Conservation (phyloP, 495 filamentous ascomycete genomes). For the Oidiodendron maius region DNA sequence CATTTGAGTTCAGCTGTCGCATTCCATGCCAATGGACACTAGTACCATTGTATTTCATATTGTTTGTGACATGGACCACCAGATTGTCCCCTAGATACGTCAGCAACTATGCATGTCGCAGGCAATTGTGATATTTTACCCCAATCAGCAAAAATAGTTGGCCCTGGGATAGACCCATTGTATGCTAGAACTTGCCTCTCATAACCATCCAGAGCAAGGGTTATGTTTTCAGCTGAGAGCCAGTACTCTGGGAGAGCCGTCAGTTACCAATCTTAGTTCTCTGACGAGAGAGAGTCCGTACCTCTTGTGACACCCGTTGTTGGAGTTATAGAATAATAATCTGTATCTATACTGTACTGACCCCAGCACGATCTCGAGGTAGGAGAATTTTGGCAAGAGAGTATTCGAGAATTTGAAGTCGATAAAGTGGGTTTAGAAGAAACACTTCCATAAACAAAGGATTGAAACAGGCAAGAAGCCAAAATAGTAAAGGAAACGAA, state of each 20-base stretch:
- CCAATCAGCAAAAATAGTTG: slow-evolving; percentile 27
- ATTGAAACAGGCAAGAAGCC: slow-evolving; percentile 2
- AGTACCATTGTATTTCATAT: slow-evolving; percentile 31
- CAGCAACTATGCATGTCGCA: background rate
- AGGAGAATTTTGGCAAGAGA: slow-evolving; percentile 30
- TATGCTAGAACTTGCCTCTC: slow-evolving; percentile 32
- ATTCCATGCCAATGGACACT: slow-evolving; percentile 48
- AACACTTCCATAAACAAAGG: slow-evolving; percentile 13
- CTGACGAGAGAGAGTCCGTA: slow-evolving; percentile 2
- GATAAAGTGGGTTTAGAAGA: too few relatives aligned
- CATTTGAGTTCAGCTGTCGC: slow-evolving; percentile 18
- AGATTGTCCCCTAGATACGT: slow-evolving; percentile 25
- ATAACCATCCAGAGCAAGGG: slow-evolving; percentile 43
- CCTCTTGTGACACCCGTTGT: slow-evolving; percentile 39
- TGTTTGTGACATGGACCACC: slow-evolving; percentile 48
- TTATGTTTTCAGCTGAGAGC: slow-evolving; percentile 37
- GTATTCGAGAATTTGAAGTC: too few relatives aligned
- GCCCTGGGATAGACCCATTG: slow-evolving; percentile 42
- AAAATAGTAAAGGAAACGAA: slow-evolving; percentile 3
- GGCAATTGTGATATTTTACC: slow-evolving; percentile 32
- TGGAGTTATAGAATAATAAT: slow-evolving; percentile 43
- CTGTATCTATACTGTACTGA: slow-evolving; percentile 46
- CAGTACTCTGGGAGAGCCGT: slow-evolving; percentile 25
- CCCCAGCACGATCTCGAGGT: slow-evolving; percentile 35
- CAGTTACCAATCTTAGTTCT: too few relatives aligned